Conservation (phyloP, 2,329 filamentous ascomycete species). For the Pseudopyrenochaeta lycopersici region DNA sequence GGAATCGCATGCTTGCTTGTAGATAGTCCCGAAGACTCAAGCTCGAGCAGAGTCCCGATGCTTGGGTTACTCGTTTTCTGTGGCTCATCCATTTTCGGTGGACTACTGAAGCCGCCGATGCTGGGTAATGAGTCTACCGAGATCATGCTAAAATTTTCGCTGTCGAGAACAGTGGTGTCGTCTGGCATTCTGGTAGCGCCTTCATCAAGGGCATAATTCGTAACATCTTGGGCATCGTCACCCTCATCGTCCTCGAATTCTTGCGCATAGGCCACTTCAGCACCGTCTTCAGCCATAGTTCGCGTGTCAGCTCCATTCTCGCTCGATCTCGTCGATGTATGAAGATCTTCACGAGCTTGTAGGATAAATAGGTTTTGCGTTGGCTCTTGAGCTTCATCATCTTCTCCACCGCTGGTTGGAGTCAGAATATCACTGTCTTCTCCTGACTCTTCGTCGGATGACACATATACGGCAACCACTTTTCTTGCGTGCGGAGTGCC, state of each 20-base stretch:
- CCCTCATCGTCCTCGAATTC: constrained; percentile 26
- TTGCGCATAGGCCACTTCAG: constrained; percentile 4
- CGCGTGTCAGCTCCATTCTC: background rate
- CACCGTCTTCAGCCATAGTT: background rate
- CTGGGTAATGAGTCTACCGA: constrained; percentile 58
- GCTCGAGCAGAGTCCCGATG: constrained; percentile 19
- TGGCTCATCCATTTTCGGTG: constrained; percentile 20
- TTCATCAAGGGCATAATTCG: constrained; percentile 40
- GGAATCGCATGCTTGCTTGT: background rate
- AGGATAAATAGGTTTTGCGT: background rate
- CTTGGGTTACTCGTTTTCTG: constrained; percentile 9
- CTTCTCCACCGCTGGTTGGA: constrained; percentile 35
- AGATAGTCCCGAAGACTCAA: constrained; percentile 20
- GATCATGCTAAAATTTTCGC: constrained; percentile 62
- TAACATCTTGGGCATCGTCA: constrained; percentile 28
- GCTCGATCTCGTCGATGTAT: constrained; percentile 6
- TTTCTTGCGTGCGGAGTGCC: constrained; percentile 39
- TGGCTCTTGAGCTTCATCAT: constrained; percentile 5
- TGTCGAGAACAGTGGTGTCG: constrained; percentile 57
- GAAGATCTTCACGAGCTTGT: background rate
- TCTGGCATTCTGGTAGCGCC: constrained; percentile 48
- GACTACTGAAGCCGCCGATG: constrained; percentile 37
- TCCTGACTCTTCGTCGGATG: constrained; percentile 35
- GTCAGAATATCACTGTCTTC: constrained; percentile 31
- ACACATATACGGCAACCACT: constrained; percentile 16